phyloP scores from a whole-genome alignment of 2,329 filamentous ascomycete species.

The Epicoccum sorghinum region DNA sequence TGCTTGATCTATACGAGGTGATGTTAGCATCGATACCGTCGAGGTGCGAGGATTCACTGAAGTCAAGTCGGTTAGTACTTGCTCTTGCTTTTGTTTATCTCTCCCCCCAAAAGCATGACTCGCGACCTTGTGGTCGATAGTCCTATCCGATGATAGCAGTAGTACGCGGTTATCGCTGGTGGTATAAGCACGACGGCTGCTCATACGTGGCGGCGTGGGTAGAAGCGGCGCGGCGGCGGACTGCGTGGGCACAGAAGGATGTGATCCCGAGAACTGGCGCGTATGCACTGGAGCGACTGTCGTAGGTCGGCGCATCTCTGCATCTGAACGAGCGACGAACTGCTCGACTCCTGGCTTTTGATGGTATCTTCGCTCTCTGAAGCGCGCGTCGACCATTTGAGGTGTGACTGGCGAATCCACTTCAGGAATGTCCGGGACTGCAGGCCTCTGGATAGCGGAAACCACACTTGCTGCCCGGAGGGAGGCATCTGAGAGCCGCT shows the following conservation, averaged over 20 bases:
- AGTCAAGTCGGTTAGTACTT: constrained; percentile 12
- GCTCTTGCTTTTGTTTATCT: constrained; percentile 13
- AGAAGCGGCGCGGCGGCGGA: constrained; percentile 17
- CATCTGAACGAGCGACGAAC: background rate
- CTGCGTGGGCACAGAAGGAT: constrained; percentile 20
- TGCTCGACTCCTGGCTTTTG: constrained; percentile 2
- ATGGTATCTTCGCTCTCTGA: constrained; percentile 8
- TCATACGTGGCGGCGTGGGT: constrained; percentile 21
- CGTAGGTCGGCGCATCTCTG: constrained; percentile 4
- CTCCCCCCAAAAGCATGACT: background rate
- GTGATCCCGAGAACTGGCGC: constrained; percentile 26
- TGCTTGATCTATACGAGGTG: constrained; percentile 21
- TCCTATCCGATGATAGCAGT: background rate
- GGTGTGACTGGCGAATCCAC: constrained; percentile 15
- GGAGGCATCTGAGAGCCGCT: constrained; percentile 41
- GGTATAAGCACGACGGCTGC: constrained; percentile 24
- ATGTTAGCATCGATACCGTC: constrained; percentile 7
- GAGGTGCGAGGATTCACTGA: constrained; percentile 6
- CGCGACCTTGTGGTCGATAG: background rate
- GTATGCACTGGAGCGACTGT: constrained; percentile 21
- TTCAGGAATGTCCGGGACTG: constrained; percentile 31
- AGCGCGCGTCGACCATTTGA: constrained; percentile 14
- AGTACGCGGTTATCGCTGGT: constrained; percentile 4
- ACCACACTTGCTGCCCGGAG: constrained; percentile 25
- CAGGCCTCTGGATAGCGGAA: constrained; percentile 20